These are phyloP conservation scores for Talaromyces sp. DNA, from an alignment of 2,329 filamentous ascomycete genomes.

Conservation along the genomic window DNA sequence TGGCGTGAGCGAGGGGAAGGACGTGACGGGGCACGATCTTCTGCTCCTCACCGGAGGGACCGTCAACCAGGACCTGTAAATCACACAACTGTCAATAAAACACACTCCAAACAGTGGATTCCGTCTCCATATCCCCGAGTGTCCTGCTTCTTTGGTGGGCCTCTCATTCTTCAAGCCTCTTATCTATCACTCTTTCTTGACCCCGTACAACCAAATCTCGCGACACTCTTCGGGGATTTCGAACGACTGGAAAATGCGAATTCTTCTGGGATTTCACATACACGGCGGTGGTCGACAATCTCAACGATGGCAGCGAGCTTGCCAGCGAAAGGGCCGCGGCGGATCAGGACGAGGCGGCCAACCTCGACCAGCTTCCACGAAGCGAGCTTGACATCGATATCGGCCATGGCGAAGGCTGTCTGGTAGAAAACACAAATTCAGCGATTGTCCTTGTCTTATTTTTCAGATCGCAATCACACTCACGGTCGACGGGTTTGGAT, in stretches of 20 bases:
- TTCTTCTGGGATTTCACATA: conserved; percentile 62
- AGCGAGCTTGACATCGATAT: conserved; percentile 78
- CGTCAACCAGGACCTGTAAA: conserved; percentile 88
- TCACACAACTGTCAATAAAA: conserved; percentile 25
- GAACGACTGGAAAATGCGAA: not conserved
- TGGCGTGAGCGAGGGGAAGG: conserved; percentile 76
- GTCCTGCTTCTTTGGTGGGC: conserved; percentile 1
- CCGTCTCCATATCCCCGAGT: not conserved
- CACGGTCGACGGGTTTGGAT: conserved; percentile 46
- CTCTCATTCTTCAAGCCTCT: not conserved
- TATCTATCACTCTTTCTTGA: not conserved
- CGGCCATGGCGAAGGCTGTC: conserved; percentile 72
- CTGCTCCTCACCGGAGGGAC: conserved; percentile 79
- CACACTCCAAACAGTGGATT: not conserved
- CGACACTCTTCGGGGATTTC: conserved; percentile 4
- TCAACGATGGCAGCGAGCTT: conserved; percentile 93
- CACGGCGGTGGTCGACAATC: conserved; percentile 99
- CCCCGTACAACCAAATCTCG: conserved; percentile 6
- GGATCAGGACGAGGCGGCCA: conserved; percentile 93
- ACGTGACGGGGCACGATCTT: conserved; percentile 84
- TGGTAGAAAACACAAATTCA: conserved; percentile 42
- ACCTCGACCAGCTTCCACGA: conserved; percentile 97
- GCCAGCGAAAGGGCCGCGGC: conserved; percentile 77
- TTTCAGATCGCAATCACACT: conserved; percentile 30
- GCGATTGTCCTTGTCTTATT: conserved; percentile 18